Evolutionary conservation across 2,329 filamentous ascomycete genomes (phyloP).

Genomic region (Proliferodiscus dingleyae): DNA sequence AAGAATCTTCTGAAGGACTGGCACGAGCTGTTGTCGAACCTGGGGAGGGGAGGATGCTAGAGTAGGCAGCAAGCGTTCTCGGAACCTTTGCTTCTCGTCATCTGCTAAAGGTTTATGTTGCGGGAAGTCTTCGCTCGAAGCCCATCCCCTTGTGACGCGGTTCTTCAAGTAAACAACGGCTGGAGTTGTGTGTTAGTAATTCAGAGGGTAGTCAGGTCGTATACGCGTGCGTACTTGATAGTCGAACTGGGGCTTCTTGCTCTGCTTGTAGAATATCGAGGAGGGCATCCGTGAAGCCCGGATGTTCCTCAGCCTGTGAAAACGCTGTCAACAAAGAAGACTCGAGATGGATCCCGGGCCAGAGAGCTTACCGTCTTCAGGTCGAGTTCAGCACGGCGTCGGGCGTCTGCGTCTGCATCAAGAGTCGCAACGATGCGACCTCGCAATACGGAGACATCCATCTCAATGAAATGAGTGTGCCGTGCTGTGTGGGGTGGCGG

Average conservation of each 20-base stretch:
- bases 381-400: slow-evolving; percentile 73
- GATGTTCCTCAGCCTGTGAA: slow-evolving; percentile 76
- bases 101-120: slow-evolving; percentile 70
- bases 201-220: slow-evolving; percentile 23
- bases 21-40: slow-evolving; percentile 88
- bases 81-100: slow-evolving; percentile 80
- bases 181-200: slow-evolving; percentile 39
- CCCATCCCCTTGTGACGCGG: slow-evolving; percentile 89
- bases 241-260: slow-evolving; percentile 75
- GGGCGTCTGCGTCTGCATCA: slow-evolving; percentile 67
- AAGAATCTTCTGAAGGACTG: slow-evolving; percentile 91
- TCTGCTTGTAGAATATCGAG: slow-evolving; percentile 87
- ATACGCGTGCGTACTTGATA: slow-evolving; percentile 67
- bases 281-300: slow-evolving; percentile 85
- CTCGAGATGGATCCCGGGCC: too few species aligned
- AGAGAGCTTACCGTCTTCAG: slow-evolving; percentile 80
- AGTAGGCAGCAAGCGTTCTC: slow-evolving; percentile 83
- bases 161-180: slow-evolving; percentile 98
- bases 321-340: slow-evolving; percentile 15
- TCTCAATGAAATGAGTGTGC: slow-evolving; percentile 33
- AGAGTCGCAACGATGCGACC: slow-evolving; percentile 74
- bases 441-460: slow-evolving; percentile 72
- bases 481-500: slow-evolving; percentile 10
- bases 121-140: slow-evolving; percentile 67
- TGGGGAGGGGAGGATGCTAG: slow-evolving; percentile 74